Base-by-base conservation (phyloP, 495 filamentous ascomycete genomes). In the Trichoderma gamsii region DNA sequence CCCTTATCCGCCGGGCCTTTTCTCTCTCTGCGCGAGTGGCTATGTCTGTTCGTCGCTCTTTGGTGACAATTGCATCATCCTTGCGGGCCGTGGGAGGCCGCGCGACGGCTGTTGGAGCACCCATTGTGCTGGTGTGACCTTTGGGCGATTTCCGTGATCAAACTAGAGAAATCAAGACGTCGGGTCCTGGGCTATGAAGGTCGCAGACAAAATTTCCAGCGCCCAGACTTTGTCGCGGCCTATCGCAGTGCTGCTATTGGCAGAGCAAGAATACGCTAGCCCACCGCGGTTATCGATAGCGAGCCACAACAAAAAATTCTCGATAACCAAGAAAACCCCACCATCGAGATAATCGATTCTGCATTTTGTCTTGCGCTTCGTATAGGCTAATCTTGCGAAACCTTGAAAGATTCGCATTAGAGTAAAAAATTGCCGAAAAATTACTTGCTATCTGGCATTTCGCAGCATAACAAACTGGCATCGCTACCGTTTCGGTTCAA, bases 401-500 rank as follows among this genome's bases (percentile, higher is more conserved):
- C 51, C 51, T 25, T 12, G 5, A 7, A 38, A 5, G 35, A 38
- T 38, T 23, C 8, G 15, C 59, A 11, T 63, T 16, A 7, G 59
- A 27, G 23, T 25, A 27, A 25, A 63, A 35, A 13, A 63, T 27
- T 25, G 23, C 35, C 35, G 8, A 38, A 38, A 38, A 38, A 38
- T 38, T 38, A 38, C 35, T 9, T 7, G 18, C 15, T 13, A 12
- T 27, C 35, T 38, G 29, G 41, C 21, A 27, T 67, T 56, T 41
- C 35, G n/a, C 35, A 5, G 11, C 23, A 25, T 38, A 29, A n/a
- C 77, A 85, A 76, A 41, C 76, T 88, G 85, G 85, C 85, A 71
- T 89, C 92, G 69, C 81, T 96, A 76, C 91, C 93, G 3, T 96
- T 90, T 73, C 83, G 93, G 75, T 96, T 96, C 79, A 96, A 94